These are phyloP conservation scores for Aspergillus indologenus DNA, from an alignment of 495 filamentous ascomycete genomes.

Conservation along the genomic window DNA sequence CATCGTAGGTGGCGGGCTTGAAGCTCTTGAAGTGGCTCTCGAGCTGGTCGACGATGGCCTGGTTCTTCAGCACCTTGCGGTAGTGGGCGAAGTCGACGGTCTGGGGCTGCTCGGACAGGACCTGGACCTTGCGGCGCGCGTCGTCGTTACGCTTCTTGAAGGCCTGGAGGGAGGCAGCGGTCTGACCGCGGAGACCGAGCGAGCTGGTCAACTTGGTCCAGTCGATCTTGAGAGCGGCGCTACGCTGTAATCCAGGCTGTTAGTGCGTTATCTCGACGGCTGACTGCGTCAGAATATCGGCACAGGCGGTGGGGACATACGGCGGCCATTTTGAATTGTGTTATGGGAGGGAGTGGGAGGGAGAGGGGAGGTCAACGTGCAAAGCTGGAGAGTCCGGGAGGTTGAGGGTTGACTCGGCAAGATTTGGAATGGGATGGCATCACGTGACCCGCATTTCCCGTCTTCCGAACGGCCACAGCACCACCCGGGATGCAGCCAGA, in stretches of 20 bases:
- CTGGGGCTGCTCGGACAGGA: constrained; percentile 74
- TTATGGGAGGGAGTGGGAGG: constrained; percentile 40
- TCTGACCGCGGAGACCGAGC: constrained; percentile 94
- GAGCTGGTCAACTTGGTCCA: constrained; percentile 88
- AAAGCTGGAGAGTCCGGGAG: constrained; percentile 38
- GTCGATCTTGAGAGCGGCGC: constrained; percentile 98
- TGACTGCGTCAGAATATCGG: neutral
- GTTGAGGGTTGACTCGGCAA: constrained; percentile 45
- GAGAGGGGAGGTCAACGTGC: constrained; percentile 42
- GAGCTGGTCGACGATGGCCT: constrained; percentile 89
- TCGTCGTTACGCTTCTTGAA: constrained; percentile 99
- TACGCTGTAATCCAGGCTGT: constrained; percentile 63
- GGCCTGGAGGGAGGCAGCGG: constrained; percentile 78
- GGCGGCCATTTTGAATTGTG: constrained; percentile 75
- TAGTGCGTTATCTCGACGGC: constrained; percentile 24
- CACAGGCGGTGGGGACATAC: constrained; percentile 54
- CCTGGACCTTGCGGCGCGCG: constrained; percentile 83
- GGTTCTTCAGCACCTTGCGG: constrained; percentile 90
- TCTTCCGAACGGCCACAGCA: constrained; percentile 30
- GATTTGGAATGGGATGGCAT: constrained; percentile 39
- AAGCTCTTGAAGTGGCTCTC: constrained; percentile 88
- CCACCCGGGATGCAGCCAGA: constrained; percentile 7
- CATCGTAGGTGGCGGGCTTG: constrained; percentile 89
- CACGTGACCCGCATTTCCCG: constrained; percentile 45
- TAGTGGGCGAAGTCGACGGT: constrained; percentile 90